Evolutionary conservation across 1,284 basidiomycete genomes (phyloP).

Genomic region (Marasmius oreades): DNA sequence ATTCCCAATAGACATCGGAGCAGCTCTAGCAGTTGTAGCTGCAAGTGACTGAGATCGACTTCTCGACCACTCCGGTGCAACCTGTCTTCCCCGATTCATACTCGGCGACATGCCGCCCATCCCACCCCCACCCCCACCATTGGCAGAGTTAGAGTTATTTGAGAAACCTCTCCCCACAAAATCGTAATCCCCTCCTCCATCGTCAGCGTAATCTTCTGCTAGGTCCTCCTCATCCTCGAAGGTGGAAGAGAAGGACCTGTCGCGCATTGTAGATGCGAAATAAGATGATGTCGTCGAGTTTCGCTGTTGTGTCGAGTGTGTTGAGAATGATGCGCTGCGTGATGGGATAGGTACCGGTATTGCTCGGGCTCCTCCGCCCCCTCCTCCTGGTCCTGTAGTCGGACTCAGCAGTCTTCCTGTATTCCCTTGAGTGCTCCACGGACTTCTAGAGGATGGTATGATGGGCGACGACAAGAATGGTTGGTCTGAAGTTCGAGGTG

Average conservation of each 20-base stretch:
- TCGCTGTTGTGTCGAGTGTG: slow-evolving; percentile 47
- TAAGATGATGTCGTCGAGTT: slow-evolving; percentile 25
- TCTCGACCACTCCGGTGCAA: slow-evolving; percentile 51
- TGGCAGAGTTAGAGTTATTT: neutral
- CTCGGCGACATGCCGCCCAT: slow-evolving; percentile 41
- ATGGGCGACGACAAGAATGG: slow-evolving; percentile 48
- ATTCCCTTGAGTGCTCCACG: slow-evolving; percentile 40
- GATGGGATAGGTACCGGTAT: slow-evolving; percentile 44
- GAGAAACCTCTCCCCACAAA: slow-evolving; percentile 1
- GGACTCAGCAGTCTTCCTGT: slow-evolving; percentile 36
- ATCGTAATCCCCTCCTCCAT: slow-evolving; percentile 13
- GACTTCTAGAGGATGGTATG: slow-evolving; percentile 45
- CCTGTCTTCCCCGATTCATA: slow-evolving; percentile 32
- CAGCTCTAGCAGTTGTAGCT: slow-evolving; percentile 32
- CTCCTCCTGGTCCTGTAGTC: slow-evolving; percentile 27
- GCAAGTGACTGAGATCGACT: slow-evolving; percentile 77
- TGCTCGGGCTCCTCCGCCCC: slow-evolving; percentile 13
- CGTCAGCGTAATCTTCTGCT: slow-evolving; percentile 41
- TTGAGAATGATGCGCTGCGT: slow-evolving; percentile 57
- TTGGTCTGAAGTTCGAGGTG: slow-evolving; percentile 50
- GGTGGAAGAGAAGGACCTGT: slow-evolving; percentile 57
- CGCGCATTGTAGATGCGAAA: slow-evolving; percentile 62
- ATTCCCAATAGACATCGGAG: slow-evolving; percentile 43
- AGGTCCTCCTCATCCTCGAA: slow-evolving; percentile 75
- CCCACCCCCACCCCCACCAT: no score